Conservation (phyloP, 1,139 yeast species). For the Wickerhamiella infanticola region DNA sequence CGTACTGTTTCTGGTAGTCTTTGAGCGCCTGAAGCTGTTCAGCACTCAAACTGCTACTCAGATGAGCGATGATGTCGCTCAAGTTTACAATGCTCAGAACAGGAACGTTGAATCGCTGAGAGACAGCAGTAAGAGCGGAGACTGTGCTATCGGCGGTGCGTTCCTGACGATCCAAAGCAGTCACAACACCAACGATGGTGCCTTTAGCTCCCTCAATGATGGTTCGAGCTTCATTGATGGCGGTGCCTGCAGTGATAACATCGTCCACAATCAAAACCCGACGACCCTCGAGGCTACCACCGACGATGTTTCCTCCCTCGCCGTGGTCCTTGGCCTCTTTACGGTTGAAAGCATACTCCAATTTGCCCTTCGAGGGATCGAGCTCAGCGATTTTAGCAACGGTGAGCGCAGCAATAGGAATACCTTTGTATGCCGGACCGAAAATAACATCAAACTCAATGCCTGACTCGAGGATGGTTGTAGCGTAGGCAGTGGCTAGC, state of each 20-base stretch:
- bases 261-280: constrained; percentile 79
- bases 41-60: constrained; percentile 35
- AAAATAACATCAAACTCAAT: constrained; percentile 79
- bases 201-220: constrained; percentile 64
- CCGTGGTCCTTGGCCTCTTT: constrained; percentile 93
- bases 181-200: constrained; percentile 62
- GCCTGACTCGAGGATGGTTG: constrained; percentile 65
- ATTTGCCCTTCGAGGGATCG: constrained; percentile 27
- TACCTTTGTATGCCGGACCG: constrained; percentile 98
- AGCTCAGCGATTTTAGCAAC: constrained; percentile 84
- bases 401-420: constrained; percentile 86
- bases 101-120: constrained; percentile 59
- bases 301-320: constrained; percentile 93
- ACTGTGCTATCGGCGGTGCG: constrained; percentile 48
- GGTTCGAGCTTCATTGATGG: constrained; percentile 82
- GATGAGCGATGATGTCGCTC: constrained; percentile 53
- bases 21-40: constrained; percentile 22
- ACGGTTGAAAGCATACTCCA: constrained; percentile 31
- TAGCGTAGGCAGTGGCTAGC: constrained; percentile 78
- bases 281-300: constrained; percentile 57
- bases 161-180: constrained; percentile 93
- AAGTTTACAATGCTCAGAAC: constrained; percentile 69
- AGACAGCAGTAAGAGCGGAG: constrained; percentile 73
- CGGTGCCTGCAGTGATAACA: constrained; percentile 97
- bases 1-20: constrained; percentile 23